Evolutionary conservation across 768 basidiomycete genomes (phyloP).

Genomic region (Termitomyces heimii): DNA sequence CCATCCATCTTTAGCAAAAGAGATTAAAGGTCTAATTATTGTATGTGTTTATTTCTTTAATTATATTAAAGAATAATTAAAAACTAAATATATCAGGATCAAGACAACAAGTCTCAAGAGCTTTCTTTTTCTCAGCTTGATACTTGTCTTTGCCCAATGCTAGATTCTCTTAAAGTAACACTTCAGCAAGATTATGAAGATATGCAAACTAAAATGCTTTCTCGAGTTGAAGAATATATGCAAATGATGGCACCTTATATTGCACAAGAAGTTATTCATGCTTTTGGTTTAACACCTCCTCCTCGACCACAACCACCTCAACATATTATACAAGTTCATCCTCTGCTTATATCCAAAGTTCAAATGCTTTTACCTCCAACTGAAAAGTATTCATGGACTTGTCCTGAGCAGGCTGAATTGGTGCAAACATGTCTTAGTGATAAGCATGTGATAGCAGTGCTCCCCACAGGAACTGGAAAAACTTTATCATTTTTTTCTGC

Average conservation of each 20-base stretch:
- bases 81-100: background rate
- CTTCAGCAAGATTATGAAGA: background rate
- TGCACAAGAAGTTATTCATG: background rate
- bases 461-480: slow-evolving; percentile 1
- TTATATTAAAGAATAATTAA: too few relatives aligned
- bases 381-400: background rate
- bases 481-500: background rate
- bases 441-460: background rate
- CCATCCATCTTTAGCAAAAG: background rate
- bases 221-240: background rate
- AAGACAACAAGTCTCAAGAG: background rate
- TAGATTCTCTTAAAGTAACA: background rate
- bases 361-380: background rate
- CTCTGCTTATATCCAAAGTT: background rate
- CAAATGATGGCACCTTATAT: background rate
- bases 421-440: background rate
- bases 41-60: too few relatives aligned
- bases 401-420: slow-evolving; percentile 1
- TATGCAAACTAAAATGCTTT: background rate
- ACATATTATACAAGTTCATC: background rate
- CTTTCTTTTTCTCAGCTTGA: background rate
- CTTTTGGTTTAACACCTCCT: background rate
- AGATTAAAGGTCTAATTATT: too few relatives aligned
- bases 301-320: background rate
- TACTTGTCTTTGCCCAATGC: background rate